Evolutionary conservation across 805 yeast species (phyloP).

Genomic region (Tetrapisispora fleetii): DNA sequence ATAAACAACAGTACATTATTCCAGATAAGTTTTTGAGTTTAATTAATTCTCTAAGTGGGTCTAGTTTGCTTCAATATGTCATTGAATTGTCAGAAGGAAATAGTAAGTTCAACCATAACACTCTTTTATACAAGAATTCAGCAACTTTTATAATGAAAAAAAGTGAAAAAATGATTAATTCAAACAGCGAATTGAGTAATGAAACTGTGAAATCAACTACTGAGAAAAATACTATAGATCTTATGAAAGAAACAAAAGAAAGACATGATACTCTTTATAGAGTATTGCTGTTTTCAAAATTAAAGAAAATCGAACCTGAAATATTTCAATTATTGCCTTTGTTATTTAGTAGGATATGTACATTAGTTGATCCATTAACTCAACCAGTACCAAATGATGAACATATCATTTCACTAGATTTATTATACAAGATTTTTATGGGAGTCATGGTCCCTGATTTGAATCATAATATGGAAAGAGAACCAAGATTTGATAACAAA

Average conservation of each 20-base stretch:
- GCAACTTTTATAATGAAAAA: neutral
- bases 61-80: neutral
- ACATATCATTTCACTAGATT: constrained; percentile 44
- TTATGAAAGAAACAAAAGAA: constrained; percentile 14
- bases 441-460: constrained; percentile 31
- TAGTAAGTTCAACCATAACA: neutral
- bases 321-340: constrained; percentile 14
- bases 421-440: constrained; percentile 42
- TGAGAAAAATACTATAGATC: constrained; percentile 10
- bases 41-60: neutral
- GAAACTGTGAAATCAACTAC: too few relatives aligned
- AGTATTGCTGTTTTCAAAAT: constrained; percentile 8
- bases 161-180: neutral
- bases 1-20: constrained; percentile 8
- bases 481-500: constrained; percentile 16
- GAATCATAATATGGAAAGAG: constrained; percentile 1
- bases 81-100: neutral
- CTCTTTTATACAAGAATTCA: neutral
- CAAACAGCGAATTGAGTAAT: neutral
- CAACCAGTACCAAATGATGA: constrained; percentile 56
- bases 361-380: constrained; percentile 52
- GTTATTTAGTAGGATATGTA: constrained; percentile 26
- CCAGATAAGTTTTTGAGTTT: neutral
- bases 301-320: constrained; percentile 3
- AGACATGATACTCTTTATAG: constrained; percentile 19